A percentile compares a stretch with the other conserved stretches of the same genome.
These are phyloP conservation scores for Alternaria sp. DNA, from an alignment of 2,329 filamentous ascomycete genomes.

Conservation along the genomic window DNA sequence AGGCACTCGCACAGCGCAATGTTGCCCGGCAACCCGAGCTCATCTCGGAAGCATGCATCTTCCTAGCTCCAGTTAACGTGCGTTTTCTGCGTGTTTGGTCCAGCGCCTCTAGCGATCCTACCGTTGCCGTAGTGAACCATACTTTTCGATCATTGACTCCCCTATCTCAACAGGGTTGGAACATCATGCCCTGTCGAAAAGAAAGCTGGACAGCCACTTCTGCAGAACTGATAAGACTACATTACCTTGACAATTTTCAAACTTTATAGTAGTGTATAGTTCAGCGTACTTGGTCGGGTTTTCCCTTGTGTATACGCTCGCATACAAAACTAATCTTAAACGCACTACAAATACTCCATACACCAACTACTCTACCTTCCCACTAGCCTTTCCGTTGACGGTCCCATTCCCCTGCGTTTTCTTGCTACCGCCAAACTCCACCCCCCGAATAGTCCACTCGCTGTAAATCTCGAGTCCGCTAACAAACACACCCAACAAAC, in stretches of 20 bases:
- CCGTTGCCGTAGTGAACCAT: not conserved
- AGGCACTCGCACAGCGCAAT: not conserved
- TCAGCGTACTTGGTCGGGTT: not conserved
- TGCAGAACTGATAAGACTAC: not conserved
- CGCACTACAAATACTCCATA: not conserved
- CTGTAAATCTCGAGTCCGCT: slow-evolving; percentile 85
- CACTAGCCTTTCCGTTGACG: not conserved
- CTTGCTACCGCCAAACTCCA: slow-evolving; percentile 65
- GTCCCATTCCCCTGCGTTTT: slow-evolving; percentile 5
- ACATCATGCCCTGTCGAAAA: not conserved
- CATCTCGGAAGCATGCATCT: slow-evolving; percentile 3
- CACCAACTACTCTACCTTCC: slow-evolving; percentile 4
- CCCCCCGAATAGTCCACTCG: slow-evolving; percentile 79
- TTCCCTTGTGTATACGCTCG: not conserved
- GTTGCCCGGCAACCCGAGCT: slow-evolving; percentile 10
- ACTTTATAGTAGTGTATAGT: not conserved
- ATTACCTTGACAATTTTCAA: not conserved
- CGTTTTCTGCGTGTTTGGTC: not conserved
- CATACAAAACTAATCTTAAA: not conserved
- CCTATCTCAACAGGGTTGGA: not conserved
- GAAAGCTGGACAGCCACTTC: not conserved
- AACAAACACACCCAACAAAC: slow-evolving; percentile 87
- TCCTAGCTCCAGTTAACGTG: not conserved
- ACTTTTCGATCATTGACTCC: not conserved
- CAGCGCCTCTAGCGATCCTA: not conserved